Conservation (phyloP, 371 early-diverging fungal species). For the Funneliformis caledonium region DNA sequence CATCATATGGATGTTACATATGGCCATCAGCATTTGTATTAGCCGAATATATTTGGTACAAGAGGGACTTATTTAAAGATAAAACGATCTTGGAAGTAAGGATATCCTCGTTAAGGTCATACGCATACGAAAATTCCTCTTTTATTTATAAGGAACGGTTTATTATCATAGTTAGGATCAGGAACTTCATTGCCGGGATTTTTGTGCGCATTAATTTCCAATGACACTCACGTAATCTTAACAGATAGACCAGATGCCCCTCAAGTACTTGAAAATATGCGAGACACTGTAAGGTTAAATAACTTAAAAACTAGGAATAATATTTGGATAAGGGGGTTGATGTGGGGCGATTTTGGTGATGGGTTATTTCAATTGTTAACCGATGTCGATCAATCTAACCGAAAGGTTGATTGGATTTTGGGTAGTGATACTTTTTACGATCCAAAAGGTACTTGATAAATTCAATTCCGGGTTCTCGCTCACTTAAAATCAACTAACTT, state of each 20-base stretch:
- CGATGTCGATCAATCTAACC: conserved; percentile 3
- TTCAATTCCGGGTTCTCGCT: not conserved
- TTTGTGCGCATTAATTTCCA: conserved; percentile 32
- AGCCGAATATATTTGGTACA: conserved; percentile 35
- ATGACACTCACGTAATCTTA: conserved; percentile 2
- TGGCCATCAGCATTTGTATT: conserved; percentile 39
- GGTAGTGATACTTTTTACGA: conserved; percentile 41
- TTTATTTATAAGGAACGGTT: not conserved
- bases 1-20: conserved; percentile 39
- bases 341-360: conserved; percentile 32
- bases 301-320: not conserved
- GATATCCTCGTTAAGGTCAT: not conserved
- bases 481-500: not conserved
- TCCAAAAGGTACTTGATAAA: conserved; percentile 29
- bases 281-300: conserved; percentile 13
- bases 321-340: conserved; percentile 38
- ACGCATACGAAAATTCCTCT: not conserved
- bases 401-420: conserved; percentile 34
- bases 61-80: conserved; percentile 13
- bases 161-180: conserved; percentile 27
- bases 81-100: conserved; percentile 40
- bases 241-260: conserved; percentile 26
- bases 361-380: conserved; percentile 8
- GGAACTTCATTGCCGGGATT: conserved; percentile 38
- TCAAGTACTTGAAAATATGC: conserved; percentile 28